These are phyloP conservation scores for Talaromyces thailandensis DNA, from an alignment of 495 filamentous ascomycete species.

Conservation along the genomic window DNA sequence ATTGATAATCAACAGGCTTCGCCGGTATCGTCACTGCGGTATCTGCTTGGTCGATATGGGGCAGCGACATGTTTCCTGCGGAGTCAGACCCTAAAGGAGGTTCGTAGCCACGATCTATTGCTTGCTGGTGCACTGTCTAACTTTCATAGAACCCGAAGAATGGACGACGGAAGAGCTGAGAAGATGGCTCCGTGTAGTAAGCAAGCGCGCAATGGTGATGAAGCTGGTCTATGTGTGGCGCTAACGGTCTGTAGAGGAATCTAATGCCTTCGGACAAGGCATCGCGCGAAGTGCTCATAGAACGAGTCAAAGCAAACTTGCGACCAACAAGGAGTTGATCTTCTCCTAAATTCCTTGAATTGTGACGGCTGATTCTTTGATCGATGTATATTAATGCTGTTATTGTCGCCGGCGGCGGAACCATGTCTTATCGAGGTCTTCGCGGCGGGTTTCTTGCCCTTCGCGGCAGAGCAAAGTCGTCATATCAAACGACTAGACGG, in stretches of 20 bases:
- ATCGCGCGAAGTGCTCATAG: constrained; percentile 66
- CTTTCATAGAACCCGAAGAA: constrained; percentile 45
- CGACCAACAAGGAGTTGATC: constrained; percentile 25
- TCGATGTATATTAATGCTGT: constrained; percentile 3
- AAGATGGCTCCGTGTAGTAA: constrained; percentile 68
- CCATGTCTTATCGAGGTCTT: background rate
- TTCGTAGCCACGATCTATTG: constrained; percentile 12
- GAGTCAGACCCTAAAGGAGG: constrained; percentile 68
- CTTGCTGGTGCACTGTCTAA: background rate
- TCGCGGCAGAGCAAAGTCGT: background rate
- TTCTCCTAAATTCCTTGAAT: background rate
- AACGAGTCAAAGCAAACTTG: constrained; percentile 74
- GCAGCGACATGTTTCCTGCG: constrained; percentile 66
- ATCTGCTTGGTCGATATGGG: constrained; percentile 77
- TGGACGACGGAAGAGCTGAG: constrained; percentile 68
- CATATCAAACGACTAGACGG: constrained; percentile 43
- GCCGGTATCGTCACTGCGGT: constrained; percentile 76
- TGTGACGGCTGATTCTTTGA: background rate
- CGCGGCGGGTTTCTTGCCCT: background rate
- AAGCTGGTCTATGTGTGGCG: background rate
- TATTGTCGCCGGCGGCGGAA: constrained; percentile 6
- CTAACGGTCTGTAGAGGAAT: constrained; percentile 47
- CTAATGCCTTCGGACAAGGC: constrained; percentile 57
- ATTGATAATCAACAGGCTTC: constrained; percentile 39
- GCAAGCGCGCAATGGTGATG: background rate